phyloP scores from a whole-genome alignment of 2,329 filamentous ascomycete species.

The Xylaria digitata region DNA sequence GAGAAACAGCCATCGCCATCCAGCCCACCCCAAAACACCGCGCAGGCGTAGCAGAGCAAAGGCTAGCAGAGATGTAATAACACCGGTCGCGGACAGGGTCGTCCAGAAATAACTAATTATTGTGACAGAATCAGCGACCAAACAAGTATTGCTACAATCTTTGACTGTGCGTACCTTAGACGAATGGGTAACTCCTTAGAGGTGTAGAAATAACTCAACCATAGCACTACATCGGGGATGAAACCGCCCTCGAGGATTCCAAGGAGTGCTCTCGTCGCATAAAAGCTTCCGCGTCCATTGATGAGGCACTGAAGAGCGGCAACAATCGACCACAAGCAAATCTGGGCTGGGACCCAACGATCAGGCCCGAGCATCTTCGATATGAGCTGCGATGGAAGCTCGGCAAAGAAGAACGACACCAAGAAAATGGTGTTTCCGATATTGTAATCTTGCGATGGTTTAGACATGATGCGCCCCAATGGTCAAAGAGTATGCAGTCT shows the following conservation, averaged over 20 bases:
- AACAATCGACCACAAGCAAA: conserved; percentile 49
- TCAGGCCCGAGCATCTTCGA: conserved; percentile 61
- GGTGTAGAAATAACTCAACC: conserved; percentile 52
- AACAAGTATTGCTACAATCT: neutral
- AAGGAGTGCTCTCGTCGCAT: conserved; percentile 44
- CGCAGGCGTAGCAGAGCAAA: conserved; percentile 54
- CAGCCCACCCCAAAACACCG: conserved; percentile 52
- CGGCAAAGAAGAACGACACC: conserved; percentile 65
- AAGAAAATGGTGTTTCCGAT: conserved; percentile 66
- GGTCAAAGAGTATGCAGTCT: conserved; percentile 44
- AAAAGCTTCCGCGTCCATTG: conserved; percentile 43
- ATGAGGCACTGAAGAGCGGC: conserved; percentile 47
- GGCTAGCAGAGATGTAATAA: conserved; percentile 53
- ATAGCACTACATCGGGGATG: conserved; percentile 51
- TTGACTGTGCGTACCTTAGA: conserved; percentile 46
- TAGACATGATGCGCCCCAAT: neutral
- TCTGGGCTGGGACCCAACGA: conserved; percentile 50
- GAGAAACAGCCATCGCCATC: conserved; percentile 64
- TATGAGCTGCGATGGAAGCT: conserved; percentile 70
- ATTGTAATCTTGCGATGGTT: conserved; percentile 58
- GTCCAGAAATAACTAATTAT: conserved; percentile 53
- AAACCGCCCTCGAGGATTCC: conserved; percentile 51
- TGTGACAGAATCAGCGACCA: neutral
- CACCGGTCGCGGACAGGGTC: conserved; percentile 49
- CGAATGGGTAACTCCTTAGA: conserved; percentile 54